phyloP scores from a whole-genome alignment of 2,329 filamentous ascomycete genomes.

The Chaetothyriales sp. region DNA sequence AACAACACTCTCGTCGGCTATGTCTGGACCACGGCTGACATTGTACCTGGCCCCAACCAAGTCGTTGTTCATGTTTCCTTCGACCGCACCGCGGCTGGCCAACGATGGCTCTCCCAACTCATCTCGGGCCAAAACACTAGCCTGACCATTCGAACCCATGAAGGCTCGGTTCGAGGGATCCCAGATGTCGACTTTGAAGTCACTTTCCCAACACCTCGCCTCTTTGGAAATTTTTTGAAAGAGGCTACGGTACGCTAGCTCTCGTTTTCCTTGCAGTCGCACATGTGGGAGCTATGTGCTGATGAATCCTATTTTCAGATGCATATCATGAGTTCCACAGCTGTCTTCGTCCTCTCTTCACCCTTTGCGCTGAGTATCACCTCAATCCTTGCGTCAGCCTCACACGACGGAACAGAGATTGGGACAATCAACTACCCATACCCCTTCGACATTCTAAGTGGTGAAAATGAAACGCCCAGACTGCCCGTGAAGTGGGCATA shows the following conservation, averaged over 20 bases:
- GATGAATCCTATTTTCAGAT: constrained; percentile 31
- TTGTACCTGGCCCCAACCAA: constrained; percentile 59
- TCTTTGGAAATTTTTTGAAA: constrained; percentile 56
- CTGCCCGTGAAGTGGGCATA: constrained; percentile 76
- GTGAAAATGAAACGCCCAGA: constrained; percentile 56
- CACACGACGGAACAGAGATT: constrained; percentile 65
- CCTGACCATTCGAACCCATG: constrained; percentile 58
- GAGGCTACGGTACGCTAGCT: constrained; percentile 50
- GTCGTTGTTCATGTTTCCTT: constrained; percentile 58
- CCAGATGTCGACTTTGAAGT: constrained; percentile 61
- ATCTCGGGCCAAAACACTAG: constrained; percentile 78
- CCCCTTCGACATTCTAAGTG: constrained; percentile 65
- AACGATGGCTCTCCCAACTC: constrained; percentile 68
- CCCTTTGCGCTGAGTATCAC: constrained; percentile 71
- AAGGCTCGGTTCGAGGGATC: constrained; percentile 57
- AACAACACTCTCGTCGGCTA: constrained; percentile 66
- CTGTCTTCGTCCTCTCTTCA: constrained; percentile 69
- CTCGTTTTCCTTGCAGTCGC: constrained; percentile 14
- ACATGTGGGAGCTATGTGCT: constrained; percentile 1
- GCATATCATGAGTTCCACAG: constrained; percentile 75
- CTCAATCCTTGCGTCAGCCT: constrained; percentile 68
- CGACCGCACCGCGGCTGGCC: constrained; percentile 56
- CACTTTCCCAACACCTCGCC: constrained; percentile 46
- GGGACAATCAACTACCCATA: constrained; percentile 63
- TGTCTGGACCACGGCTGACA: constrained; percentile 47